A percentile compares a stretch with the other conserved stretches of the same genome.
Conservation (phyloP, 2,329 filamentous ascomycete species). For the Trichoderma semiorbis region DNA sequence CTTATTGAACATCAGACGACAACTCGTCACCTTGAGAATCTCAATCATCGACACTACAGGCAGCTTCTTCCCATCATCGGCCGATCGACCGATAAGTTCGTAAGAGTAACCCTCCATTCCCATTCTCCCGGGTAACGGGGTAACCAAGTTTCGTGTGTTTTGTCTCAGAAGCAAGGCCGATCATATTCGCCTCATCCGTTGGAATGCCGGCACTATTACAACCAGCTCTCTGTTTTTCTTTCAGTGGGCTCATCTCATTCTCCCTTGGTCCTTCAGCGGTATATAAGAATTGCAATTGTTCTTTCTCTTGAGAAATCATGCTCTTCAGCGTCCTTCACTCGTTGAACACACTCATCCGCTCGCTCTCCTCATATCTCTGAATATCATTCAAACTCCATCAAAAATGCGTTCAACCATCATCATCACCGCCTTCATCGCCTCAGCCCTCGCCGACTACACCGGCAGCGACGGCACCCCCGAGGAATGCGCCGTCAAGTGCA, state of each 20-base stretch:
- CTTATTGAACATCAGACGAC: not conserved
- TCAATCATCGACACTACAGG: not conserved
- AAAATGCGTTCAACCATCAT: constrained; percentile 6
- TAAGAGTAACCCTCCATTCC: not conserved
- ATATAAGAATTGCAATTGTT: not conserved
- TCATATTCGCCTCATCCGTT: not conserved
- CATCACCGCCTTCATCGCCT: not conserved
- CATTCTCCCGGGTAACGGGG: constrained; percentile 3
- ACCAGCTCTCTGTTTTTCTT: not conserved
- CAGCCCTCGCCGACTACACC: not conserved
- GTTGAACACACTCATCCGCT: not conserved
- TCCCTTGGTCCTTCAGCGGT: not conserved
- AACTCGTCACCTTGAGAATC: not conserved
- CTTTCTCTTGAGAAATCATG: not conserved
- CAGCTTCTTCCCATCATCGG: not conserved
- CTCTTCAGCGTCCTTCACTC: not conserved
- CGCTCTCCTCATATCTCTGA: no score
- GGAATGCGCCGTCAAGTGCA: not conserved
- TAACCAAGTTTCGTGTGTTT: not conserved
- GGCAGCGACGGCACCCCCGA: not conserved
- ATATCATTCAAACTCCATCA: not conserved
- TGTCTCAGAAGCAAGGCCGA: not conserved
- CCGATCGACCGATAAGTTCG: not conserved
- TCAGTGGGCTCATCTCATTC: not conserved
- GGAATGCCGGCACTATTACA: not conserved